These are phyloP conservation scores for Saccharum spontaneum DNA, from an alignment of 176 grass and related monocot genomes.

Conservation along the genomic window DNA sequence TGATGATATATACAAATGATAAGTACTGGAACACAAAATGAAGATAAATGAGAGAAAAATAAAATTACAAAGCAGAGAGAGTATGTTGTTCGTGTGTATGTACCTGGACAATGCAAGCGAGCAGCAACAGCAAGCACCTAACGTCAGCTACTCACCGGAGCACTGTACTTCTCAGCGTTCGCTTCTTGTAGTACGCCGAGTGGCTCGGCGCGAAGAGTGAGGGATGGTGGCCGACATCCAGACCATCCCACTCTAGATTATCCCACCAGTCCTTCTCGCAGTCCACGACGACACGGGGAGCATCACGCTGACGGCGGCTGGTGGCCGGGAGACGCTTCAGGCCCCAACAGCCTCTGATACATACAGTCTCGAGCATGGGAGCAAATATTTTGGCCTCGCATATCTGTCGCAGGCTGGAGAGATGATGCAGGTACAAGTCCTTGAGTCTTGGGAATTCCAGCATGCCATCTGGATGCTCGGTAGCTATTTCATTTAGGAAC, in stretches of 20 bases:
- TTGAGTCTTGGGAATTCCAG: conserved; percentile 19
- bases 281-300: not conserved
- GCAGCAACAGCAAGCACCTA: not conserved
- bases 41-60: too few species aligned
- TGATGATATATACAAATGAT: too few species aligned
- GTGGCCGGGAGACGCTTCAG: not conserved
- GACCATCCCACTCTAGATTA: not conserved
- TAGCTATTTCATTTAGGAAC: not conserved
- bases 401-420: not conserved
- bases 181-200: not conserved
- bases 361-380: not conserved
- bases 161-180: not conserved
- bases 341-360: not conserved
- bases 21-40: too few species aligned
- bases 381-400: not conserved
- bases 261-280: conserved; percentile 33
- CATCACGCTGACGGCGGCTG: too few species aligned
- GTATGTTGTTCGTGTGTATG: not conserved
- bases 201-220: not conserved
- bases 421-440: not conserved
- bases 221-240: not conserved
- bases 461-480: not conserved
- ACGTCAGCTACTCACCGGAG: not conserved
- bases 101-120: not conserved
- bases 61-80: too few species aligned